Evolutionary conservation across 1,139 yeast species (phyloP).

Genomic region (Neolecta irregularis): DNA sequence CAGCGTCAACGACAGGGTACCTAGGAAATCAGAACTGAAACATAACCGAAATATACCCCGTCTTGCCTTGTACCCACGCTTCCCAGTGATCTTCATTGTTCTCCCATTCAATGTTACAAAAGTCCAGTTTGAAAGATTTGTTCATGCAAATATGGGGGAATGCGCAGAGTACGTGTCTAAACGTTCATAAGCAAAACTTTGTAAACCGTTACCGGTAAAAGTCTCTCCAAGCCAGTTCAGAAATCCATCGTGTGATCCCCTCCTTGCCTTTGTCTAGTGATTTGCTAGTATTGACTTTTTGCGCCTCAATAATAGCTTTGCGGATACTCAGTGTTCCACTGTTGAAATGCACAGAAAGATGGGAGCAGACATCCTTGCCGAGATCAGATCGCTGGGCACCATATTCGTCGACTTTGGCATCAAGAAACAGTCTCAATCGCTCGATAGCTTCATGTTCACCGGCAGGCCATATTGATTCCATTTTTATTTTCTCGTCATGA

Average conservation of each 20-base stretch:
- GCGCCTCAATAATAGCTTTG: constrained; percentile 25
- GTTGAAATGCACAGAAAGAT: constrained; percentile 33
- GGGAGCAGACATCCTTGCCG: constrained; percentile 26
- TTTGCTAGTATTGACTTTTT: constrained; percentile 20
- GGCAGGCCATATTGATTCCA: constrained; percentile 24
- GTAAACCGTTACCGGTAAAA: constrained; percentile 37
- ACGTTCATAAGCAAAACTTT: too few species aligned
- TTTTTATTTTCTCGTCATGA: constrained; percentile 13
- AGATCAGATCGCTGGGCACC: constrained; percentile 22
- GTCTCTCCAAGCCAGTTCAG: constrained; percentile 46
- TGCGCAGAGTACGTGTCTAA: too few species aligned
- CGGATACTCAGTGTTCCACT: constrained; percentile 35
- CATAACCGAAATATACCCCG: too few species aligned
- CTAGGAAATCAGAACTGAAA: too few species aligned
- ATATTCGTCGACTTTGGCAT: constrained; percentile 23
- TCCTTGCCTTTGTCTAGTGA: constrained; percentile 22
- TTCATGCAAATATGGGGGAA: constrained; percentile 41
- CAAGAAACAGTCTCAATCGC: constrained; percentile 24
- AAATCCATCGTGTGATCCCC: constrained; percentile 32
- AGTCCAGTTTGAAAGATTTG: constrained; percentile 30
- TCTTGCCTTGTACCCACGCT: constrained; percentile 37
- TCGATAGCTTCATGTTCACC: constrained; percentile 30
- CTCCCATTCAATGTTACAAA: constrained; percentile 33
- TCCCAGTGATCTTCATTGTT: constrained; percentile 28
- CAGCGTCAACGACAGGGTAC: constrained; percentile 43